These are phyloP conservation scores for Neurospora discreta DNA, from an alignment of 495 filamentous ascomycete species.

Conservation along the genomic window DNA sequence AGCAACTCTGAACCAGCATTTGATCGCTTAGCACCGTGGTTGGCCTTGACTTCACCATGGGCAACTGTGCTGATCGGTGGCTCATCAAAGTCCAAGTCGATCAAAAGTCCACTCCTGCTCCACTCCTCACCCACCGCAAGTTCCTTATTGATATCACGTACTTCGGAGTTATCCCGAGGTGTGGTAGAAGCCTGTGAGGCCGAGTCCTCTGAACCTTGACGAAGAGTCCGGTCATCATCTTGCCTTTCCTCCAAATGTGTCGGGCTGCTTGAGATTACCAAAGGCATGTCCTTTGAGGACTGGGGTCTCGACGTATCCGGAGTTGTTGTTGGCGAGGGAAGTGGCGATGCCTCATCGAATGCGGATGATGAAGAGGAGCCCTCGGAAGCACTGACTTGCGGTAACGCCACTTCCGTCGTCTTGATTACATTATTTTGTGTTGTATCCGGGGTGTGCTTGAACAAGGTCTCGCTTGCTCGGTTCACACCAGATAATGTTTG, in stretches of 20 bases:
- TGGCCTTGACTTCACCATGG: background rate
- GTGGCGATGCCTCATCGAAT: slow-evolving; percentile 31
- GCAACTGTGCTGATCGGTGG: background rate
- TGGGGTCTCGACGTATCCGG: slow-evolving; percentile 38
- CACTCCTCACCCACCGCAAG: slow-evolving; percentile 19
- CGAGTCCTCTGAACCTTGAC: slow-evolving; percentile 7
- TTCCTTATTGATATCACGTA: background rate
- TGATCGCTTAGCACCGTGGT: background rate
- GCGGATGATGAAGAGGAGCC: slow-evolving; percentile 34
- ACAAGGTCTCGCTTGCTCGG: background rate
- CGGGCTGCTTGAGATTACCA: slow-evolving; percentile 5
- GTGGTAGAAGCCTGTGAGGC: slow-evolving; percentile 15
- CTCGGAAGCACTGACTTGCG: slow-evolving; percentile 20
- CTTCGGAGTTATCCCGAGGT: slow-evolving; percentile 10
- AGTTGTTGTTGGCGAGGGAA: slow-evolving; percentile 28
- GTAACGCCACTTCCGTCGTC: slow-evolving; percentile 1
- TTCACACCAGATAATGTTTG: background rate
- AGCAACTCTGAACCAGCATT: background rate
- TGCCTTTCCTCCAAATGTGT: background rate
- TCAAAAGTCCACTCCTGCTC: slow-evolving; percentile 23
- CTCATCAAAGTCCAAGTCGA: slow-evolving; percentile 26
- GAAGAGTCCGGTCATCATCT: slow-evolving; percentile 17
- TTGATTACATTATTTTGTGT: slow-evolving; percentile 1
- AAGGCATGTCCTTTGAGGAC: slow-evolving; percentile 23
- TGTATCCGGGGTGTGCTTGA: slow-evolving; percentile 1